These are phyloP conservation scores for Albizia julibrissin DNA, from an alignment of 306 rosid genomes.

Conservation along the genomic window DNA sequence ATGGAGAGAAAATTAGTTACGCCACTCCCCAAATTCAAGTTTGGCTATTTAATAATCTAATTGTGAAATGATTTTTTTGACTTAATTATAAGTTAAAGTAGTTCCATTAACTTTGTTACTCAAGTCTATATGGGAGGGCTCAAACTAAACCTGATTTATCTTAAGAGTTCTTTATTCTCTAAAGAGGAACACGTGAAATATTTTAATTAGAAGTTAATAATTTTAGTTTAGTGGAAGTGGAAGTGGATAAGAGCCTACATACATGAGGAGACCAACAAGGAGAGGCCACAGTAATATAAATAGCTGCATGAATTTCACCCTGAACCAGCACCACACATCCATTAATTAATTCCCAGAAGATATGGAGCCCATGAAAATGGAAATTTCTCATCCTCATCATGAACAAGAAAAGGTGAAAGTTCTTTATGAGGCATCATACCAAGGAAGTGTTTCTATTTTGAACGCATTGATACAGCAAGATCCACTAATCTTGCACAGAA, in stretches of 20 bases:
- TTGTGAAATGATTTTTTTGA: no score
- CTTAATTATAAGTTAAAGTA: no score
- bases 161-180: not conserved
- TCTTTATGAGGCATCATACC: constrained; percentile 14
- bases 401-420: not conserved
- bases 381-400: not conserved
- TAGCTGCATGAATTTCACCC: not conserved
- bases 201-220: no score
- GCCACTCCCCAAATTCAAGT: no score
- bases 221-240: not conserved
- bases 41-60: no score
- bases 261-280: not conserved
- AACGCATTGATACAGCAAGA: not conserved
- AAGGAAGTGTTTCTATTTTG: not conserved
- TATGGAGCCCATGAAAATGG: not conserved
- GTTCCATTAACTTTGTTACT: not conserved
- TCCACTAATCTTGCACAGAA: not conserved
- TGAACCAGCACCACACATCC: no score
- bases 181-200: not conserved
- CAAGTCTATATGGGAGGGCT: not conserved
- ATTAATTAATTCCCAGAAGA: not conserved
- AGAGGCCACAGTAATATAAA: not conserved
- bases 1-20: no score
- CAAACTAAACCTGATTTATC: not conserved
- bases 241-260: not conserved